A percentile compares a stretch with the other conserved stretches of the same genome.
phyloP scores from a whole-genome alignment of 192 early-diverging fungal genomes.

The Kappamyces sp. region DNA sequence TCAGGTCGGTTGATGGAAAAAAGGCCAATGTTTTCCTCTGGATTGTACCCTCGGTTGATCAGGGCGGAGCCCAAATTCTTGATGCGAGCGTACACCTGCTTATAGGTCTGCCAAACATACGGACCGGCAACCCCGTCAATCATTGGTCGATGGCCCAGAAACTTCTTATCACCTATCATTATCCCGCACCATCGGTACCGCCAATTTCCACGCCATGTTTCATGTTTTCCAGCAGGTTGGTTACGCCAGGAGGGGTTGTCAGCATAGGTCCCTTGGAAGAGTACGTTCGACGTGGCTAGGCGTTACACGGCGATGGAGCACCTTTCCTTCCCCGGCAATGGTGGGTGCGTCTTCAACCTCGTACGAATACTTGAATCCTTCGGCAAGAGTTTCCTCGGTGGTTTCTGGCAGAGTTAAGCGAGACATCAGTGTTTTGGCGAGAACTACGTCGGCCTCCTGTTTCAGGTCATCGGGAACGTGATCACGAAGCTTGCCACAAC shows the following conservation, averaged over 20 bases:
- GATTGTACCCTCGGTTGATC: conserved; percentile 25
- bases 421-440: too few relatives aligned
- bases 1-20: conserved; percentile 29
- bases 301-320: too few relatives aligned
- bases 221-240: conserved; percentile 74
- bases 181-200: conserved; percentile 28
- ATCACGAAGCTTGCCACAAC: too few relatives aligned
- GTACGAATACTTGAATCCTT: not conserved
- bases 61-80: conserved; percentile 55
- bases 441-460: too few relatives aligned
- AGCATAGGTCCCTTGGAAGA: too few relatives aligned
- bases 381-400: too few relatives aligned
- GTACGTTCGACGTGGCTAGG: too few relatives aligned
- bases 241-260: conserved; percentile 42
- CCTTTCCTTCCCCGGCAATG: not conserved
- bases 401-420: too few relatives aligned
- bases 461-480: too few relatives aligned
- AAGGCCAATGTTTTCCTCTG: conserved; percentile 31
- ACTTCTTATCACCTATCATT: conserved; percentile 33
- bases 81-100: conserved; percentile 50
- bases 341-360: not conserved
- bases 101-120: conserved; percentile 66
- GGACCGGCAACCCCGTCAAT: conserved; percentile 48
- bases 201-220: conserved; percentile 57
- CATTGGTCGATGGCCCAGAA: conserved; percentile 62